These are phyloP conservation scores for Mycena leptocephala DNA, from an alignment of 768 basidiomycete genomes.

Conservation along the genomic window DNA sequence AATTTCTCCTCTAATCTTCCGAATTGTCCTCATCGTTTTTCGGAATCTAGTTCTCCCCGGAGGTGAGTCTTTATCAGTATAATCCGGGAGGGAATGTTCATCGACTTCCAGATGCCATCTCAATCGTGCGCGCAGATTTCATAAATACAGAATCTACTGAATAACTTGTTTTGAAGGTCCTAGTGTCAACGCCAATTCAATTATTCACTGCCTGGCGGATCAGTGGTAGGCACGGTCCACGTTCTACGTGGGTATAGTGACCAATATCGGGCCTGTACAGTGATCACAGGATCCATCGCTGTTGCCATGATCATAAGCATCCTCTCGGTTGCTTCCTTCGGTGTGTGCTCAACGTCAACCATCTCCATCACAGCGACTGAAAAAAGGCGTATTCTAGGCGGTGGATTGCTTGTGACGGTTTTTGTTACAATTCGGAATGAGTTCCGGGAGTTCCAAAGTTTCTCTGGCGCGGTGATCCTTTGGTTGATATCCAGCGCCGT, in stretches of 20 bases:
- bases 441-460: conserved; percentile 38
- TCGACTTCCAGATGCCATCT: conserved; percentile 3
- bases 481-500: conserved; percentile 41
- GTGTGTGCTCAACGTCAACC: background rate
- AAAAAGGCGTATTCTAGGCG: background rate
- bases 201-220: conserved; percentile 36
- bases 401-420: conserved; percentile 24
- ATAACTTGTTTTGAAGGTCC: background rate
- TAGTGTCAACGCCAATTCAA: conserved; percentile 31
- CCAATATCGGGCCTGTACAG: background rate
- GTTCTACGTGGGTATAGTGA: background rate
- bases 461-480: conserved; percentile 29
- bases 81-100: background rate
- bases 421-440: conserved; percentile 29
- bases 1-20: background rate
- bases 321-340: conserved; percentile 28
- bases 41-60: conserved; percentile 23
- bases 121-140: background rate
- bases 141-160: background rate
- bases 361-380: background rate
- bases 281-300: conserved; percentile 25
- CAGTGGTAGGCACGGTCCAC: background rate
- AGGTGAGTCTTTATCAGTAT: conserved; percentile 6
- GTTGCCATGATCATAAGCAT: conserved; percentile 22
- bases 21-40: background rate